These are phyloP conservation scores for Brasilioporus rufonigricans DNA, from an alignment of 768 basidiomycete genomes.

Conservation along the genomic window DNA sequence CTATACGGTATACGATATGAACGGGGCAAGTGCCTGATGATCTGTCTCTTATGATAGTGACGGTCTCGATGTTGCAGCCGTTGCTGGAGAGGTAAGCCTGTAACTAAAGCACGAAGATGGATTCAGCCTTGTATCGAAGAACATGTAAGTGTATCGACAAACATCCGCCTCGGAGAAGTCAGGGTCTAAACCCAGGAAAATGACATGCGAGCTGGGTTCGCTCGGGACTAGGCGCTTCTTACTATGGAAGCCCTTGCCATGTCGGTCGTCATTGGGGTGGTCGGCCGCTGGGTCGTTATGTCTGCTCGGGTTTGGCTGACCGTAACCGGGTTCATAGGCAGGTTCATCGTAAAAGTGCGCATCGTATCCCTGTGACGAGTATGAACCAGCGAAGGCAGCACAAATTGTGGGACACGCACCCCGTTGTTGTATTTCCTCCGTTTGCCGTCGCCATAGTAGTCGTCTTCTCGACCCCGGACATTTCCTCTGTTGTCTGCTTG, in stretches of 20 bases:
- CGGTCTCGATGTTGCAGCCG: constrained; percentile 77
- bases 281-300: constrained; percentile 41
- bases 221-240: constrained; percentile 83
- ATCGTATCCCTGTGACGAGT: constrained; percentile 48
- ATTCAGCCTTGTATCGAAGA: constrained; percentile 36
- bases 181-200: constrained; percentile 90
- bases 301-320: constrained; percentile 29
- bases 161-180: constrained; percentile 95
- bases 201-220: constrained; percentile 89
- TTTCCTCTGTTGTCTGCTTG: constrained; percentile 36
- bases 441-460: constrained; percentile 67
- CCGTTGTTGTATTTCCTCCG: constrained; percentile 78
- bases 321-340: constrained; percentile 35
- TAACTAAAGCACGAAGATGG: constrained; percentile 51
- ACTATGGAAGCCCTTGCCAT: constrained; percentile 38
- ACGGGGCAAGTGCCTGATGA: constrained; percentile 90
- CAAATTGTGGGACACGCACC: constrained; percentile 40
- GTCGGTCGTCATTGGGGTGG: constrained; percentile 49
- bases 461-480: constrained; percentile 63
- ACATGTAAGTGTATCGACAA: constrained; percentile 43
- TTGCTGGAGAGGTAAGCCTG: constrained; percentile 72
- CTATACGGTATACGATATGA: constrained; percentile 64
- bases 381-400: constrained; percentile 5
- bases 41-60: constrained; percentile 96
- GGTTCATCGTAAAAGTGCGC: constrained; percentile 49